Conservation (phyloP, 257 asterid species). For the Penstemon barbatus region DNA sequence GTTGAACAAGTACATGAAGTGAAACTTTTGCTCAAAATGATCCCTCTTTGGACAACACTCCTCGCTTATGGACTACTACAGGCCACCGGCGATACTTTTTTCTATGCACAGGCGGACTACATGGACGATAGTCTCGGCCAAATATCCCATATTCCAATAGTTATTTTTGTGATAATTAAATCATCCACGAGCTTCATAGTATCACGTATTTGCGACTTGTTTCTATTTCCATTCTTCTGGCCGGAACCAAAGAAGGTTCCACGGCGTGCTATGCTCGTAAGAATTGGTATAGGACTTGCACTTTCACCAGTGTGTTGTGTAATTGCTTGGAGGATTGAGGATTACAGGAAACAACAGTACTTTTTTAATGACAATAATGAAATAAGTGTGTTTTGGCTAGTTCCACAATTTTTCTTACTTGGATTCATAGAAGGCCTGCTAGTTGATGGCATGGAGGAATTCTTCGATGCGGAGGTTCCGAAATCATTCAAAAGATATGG, state of each 20-base stretch:
- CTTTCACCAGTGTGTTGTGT: slow-evolving; percentile 12
- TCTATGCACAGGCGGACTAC: slow-evolving; percentile 15
- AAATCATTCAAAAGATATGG: slow-evolving; percentile 12
- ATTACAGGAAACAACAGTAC: not conserved
- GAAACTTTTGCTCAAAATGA: slow-evolving; percentile 14
- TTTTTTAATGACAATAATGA: not conserved
- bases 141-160: not conserved
- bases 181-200: not conserved
- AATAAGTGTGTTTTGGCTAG: slow-evolving; percentile 14
- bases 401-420: slow-evolving; percentile 23
- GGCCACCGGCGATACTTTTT: slow-evolving; percentile 23
- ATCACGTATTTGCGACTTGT: not conserved
- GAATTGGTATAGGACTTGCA: slow-evolving; percentile 13
- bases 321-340: slow-evolving; percentile 14
- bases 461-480: not conserved
- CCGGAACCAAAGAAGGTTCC: not conserved
- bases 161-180: not conserved
- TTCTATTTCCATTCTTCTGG: not conserved
- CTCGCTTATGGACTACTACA: slow-evolving; percentile 14
- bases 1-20: slow-evolving; percentile 13
- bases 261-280: not conserved
- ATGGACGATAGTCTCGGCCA: not conserved
- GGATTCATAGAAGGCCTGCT: not conserved
- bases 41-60: slow-evolving; percentile 16
- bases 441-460: slow-evolving; percentile 13